phyloP scores from a whole-genome alignment of 768 basidiomycete species.

The Boletellus sp. region DNA sequence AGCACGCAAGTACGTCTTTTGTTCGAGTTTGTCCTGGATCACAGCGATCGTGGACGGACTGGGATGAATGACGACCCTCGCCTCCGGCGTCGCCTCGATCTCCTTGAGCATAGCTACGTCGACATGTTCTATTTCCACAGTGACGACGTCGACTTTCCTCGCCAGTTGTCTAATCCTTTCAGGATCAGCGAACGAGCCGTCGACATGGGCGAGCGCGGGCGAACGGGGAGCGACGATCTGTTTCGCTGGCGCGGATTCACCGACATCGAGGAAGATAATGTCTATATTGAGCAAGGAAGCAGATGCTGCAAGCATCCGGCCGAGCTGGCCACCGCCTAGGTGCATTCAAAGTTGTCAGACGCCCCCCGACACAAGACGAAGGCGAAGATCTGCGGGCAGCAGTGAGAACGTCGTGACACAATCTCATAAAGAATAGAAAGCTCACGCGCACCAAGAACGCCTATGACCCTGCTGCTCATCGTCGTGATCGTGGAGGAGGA shows the following conservation, averaged over 20 bases:
- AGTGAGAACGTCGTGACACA: constrained; percentile 5
- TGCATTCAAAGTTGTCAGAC: constrained; percentile 1
- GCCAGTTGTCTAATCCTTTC: constrained; percentile 78
- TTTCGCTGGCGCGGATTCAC: constrained; percentile 81
- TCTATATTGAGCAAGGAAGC: constrained; percentile 85
- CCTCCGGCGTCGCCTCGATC: constrained; percentile 26
- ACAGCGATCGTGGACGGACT: constrained; percentile 74
- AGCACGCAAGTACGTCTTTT: constrained; percentile 55
- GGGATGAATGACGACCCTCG: constrained; percentile 56
- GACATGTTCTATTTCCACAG: constrained; percentile 97
- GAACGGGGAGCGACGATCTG: constrained; percentile 65
- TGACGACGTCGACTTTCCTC: constrained; percentile 76
- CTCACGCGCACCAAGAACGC: constrained; percentile 32
- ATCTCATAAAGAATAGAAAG: background rate
- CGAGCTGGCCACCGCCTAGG: constrained; percentile 92
- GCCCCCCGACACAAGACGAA: background rate
- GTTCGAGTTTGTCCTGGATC: constrained; percentile 76
- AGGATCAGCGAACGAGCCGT: constrained; percentile 85
- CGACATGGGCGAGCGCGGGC: constrained; percentile 58
- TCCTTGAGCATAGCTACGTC: constrained; percentile 68
- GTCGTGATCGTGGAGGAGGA: background rate
- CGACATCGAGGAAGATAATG: constrained; percentile 81
- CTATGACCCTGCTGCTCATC: constrained; percentile 28
- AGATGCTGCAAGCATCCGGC: constrained; percentile 91
- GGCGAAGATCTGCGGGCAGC: constrained; percentile 5